phyloP scores from a whole-genome alignment of 2,329 filamentous ascomycete species.

The Cercospora sp. region DNA sequence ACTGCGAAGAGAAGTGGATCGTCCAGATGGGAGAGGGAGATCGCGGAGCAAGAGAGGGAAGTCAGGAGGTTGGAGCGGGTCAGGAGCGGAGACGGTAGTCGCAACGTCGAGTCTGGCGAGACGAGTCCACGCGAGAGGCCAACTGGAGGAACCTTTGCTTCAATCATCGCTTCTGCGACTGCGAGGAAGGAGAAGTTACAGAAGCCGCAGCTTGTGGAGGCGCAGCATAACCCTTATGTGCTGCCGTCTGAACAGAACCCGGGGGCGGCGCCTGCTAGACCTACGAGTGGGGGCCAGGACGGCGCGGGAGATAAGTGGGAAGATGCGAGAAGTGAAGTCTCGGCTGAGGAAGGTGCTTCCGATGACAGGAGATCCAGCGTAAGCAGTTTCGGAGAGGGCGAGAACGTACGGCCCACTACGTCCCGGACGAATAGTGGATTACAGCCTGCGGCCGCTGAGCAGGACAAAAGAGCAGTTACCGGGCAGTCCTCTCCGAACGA shows the following conservation, averaged over 20 bases:
- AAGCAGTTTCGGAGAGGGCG: constrained; percentile 29
- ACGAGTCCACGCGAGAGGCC: not conserved
- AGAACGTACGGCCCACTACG: not conserved
- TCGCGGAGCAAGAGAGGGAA: constrained; percentile 22
- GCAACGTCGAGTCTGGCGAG: not conserved
- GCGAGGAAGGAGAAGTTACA: constrained; percentile 9
- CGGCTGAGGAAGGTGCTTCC: constrained; percentile 24
- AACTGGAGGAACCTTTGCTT: constrained; percentile 2
- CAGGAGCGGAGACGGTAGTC: not conserved
- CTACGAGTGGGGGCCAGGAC: not conserved
- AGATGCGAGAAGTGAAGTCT: constrained; percentile 28
- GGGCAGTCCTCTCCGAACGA: not conserved
- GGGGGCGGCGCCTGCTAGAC: not conserved
- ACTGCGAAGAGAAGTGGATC: constrained; percentile 6
- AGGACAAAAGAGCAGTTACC: not conserved
- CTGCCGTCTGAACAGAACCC: constrained; percentile 7
- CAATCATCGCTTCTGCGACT: constrained; percentile 12
- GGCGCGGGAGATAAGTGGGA: constrained; percentile 13
- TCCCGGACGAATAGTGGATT: not conserved
- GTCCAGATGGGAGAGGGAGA: not conserved
- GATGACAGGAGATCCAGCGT: constrained; percentile 29
- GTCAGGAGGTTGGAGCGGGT: constrained; percentile 17
- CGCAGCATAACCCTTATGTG: constrained; percentile 20
- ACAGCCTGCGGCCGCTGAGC: not conserved
- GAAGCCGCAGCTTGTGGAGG: constrained; percentile 4